phyloP scores from a whole-genome alignment of 2,329 filamentous ascomycete genomes.

The Orbilia blumenaviensis region DNA sequence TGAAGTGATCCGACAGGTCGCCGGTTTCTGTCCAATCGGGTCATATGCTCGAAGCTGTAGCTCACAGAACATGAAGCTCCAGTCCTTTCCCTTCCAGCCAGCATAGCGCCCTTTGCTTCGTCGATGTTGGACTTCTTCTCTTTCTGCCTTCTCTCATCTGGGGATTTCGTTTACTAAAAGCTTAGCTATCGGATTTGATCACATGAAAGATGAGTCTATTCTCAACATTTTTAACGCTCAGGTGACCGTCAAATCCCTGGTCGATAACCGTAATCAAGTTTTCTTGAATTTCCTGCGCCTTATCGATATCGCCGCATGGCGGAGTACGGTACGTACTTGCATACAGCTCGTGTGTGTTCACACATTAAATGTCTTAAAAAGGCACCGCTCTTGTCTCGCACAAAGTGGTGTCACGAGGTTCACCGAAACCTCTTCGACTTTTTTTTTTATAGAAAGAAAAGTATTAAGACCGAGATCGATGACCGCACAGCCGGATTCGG shows the following conservation, averaged over 20 bases:
- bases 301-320: slow-evolving; percentile 32
- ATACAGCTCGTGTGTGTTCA: slow-evolving; percentile 11
- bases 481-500: slow-evolving; percentile 30
- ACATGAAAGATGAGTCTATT: slow-evolving; percentile 22
- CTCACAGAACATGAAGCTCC: neutral
- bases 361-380: slow-evolving; percentile 14
- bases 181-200: slow-evolving; percentile 7
- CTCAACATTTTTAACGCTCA: slow-evolving; percentile 33
- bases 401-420: slow-evolving; percentile 37
- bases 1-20: slow-evolving; percentile 13
- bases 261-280: slow-evolving; percentile 46
- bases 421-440: slow-evolving; percentile 12
- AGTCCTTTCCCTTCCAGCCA: neutral
- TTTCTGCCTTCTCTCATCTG: neutral
- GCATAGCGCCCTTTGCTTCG: neutral
- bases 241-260: slow-evolving; percentile 46
- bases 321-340: neutral
- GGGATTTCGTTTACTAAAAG: slow-evolving; percentile 8
- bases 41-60: slow-evolving; percentile 39
- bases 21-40: slow-evolving; percentile 44
- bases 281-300: slow-evolving; percentile 15
- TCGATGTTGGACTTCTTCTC: neutral
- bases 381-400: slow-evolving; percentile 1
- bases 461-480: slow-evolving; percentile 35
- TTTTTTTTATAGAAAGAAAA: neutral